Conservation (phyloP, 1,284 basidiomycete species). For the Rhizoctonia solani region DNA sequence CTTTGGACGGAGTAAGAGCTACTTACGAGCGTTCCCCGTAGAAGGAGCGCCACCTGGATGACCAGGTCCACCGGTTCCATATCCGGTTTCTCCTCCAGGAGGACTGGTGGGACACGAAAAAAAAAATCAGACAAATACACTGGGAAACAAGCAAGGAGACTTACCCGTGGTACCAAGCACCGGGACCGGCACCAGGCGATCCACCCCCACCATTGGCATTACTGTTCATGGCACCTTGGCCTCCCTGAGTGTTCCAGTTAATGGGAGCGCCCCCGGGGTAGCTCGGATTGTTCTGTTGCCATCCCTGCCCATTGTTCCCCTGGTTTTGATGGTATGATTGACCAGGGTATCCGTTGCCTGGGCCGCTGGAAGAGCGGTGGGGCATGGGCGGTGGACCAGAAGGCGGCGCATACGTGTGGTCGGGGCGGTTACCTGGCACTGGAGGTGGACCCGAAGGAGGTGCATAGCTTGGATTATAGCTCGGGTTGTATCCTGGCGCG, state of each 20-base stretch:
- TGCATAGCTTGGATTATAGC: conserved; percentile 17
- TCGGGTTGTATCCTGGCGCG: conserved; percentile 3
- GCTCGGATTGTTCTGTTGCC: conserved; percentile 29
- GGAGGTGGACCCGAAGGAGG: conserved; percentile 23
- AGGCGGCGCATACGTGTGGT: background rate
- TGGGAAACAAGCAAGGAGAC: background rate
- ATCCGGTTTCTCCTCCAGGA: conserved; percentile 27
- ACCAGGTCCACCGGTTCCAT: conserved; percentile 25
- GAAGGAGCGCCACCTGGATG: conserved; percentile 21
- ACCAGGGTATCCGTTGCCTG: conserved; percentile 17
- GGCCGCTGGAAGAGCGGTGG: conserved; percentile 10
- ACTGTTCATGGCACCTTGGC: conserved; percentile 8
- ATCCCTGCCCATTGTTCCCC: conserved; percentile 8
- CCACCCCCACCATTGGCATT: background rate
- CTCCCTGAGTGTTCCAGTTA: conserved; percentile 7
- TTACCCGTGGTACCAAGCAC: conserved; percentile 13
- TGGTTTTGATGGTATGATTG: conserved; percentile 26
- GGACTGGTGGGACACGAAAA: conserved; percentile 10
- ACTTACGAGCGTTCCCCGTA: conserved; percentile 15
- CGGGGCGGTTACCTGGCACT: conserved; percentile 23
- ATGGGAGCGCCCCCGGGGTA: conserved; percentile 26
- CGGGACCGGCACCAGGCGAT: background rate
- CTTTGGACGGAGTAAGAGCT: too few relatives aligned
- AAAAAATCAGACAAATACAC: background rate
- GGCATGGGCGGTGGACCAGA: conserved; percentile 5